Conservation (phyloP, 371 early-diverging fungal genomes). For the Mortierella sp. region DNA sequence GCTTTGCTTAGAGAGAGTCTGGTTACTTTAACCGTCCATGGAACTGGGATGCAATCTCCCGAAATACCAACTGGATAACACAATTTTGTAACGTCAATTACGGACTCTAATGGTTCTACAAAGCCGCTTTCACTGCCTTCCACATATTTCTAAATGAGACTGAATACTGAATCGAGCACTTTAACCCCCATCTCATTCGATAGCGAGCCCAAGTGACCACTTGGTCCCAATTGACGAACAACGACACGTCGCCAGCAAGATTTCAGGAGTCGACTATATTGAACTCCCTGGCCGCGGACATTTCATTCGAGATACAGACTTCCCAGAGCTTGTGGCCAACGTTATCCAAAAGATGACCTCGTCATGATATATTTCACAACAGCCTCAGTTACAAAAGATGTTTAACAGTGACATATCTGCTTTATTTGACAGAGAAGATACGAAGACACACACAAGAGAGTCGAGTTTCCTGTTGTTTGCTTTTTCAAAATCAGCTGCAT, state of each 20-base stretch:
- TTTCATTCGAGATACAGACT: conserved; percentile 34
- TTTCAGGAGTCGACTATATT: conserved; percentile 40
- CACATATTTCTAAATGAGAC: too few species aligned
- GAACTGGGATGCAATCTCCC: conserved; percentile 54
- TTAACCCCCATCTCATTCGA: too few species aligned
- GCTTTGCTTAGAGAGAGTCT: conserved; percentile 21
- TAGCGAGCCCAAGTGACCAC: conserved; percentile 45
- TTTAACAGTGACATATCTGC: neutral
- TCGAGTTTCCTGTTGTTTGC: too few species aligned
- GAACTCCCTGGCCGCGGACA: conserved; percentile 55
- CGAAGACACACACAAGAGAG: neutral
- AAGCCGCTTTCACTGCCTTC: too few species aligned
- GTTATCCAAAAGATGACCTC: conserved; percentile 37
- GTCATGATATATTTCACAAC: neutral
- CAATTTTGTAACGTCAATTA: conserved; percentile 57
- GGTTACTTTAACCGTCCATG: conserved; percentile 56
- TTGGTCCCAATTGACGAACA: conserved; percentile 57
- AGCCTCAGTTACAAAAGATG: neutral
- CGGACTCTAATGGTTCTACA: too few species aligned
- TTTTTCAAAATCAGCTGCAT: too few species aligned
- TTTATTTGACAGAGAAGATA: conserved; percentile 2
- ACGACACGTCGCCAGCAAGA: conserved; percentile 43
- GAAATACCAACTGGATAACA: conserved; percentile 48
- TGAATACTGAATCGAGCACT: too few species aligned
- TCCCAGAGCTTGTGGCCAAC: conserved; percentile 53